phyloP scores from a whole-genome alignment of 768 basidiomycete species.

The Lactarius trivialis region DNA sequence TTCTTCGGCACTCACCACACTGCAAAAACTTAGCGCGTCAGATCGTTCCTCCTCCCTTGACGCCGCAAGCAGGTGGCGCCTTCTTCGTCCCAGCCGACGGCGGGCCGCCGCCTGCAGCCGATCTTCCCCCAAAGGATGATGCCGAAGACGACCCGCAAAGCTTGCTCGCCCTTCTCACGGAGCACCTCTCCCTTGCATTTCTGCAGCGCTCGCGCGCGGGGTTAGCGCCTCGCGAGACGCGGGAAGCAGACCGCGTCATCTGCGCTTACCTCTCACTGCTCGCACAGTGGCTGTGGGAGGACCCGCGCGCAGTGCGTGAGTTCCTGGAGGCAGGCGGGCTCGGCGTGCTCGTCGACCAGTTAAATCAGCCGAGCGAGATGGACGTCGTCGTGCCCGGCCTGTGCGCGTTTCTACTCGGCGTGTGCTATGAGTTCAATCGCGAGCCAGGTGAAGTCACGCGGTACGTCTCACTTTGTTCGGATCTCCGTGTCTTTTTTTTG shows the following conservation, averaged over 20 bases:
- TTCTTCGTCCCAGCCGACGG: slow-evolving; percentile 78
- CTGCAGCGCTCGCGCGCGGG: slow-evolving; percentile 66
- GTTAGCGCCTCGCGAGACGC: slow-evolving; percentile 59
- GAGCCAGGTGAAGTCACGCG: slow-evolving; percentile 95
- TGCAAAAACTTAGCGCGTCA: slow-evolving; percentile 58
- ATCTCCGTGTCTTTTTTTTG: too few relatives aligned
- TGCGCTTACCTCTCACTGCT: slow-evolving; percentile 80
- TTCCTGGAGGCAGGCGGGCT: slow-evolving; percentile 89
- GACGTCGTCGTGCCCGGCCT: slow-evolving; percentile 86
- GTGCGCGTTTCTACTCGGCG: slow-evolving; percentile 84
- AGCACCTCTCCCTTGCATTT: slow-evolving; percentile 83
- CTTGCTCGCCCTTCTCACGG: slow-evolving; percentile 78
- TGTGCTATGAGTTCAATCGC: slow-evolving; percentile 94
- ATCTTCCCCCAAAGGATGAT: slow-evolving; percentile 30
- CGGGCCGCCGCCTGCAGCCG: slow-evolving; percentile 30
- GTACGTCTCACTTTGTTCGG: slow-evolving; percentile 41
- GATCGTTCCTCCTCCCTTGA: slow-evolving; percentile 45
- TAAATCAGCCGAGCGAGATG: slow-evolving; percentile 82
- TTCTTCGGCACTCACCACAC: slow-evolving; percentile 60
- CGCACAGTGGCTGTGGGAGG: slow-evolving; percentile 96
- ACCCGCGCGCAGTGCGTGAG: slow-evolving; percentile 77
- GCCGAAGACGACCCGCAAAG: slow-evolving; percentile 65
- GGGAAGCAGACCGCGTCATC: slow-evolving; percentile 89
- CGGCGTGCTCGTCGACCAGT: slow-evolving; percentile 87
- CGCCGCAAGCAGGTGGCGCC: slow-evolving; percentile 30